A percentile compares a stretch with the other conserved stretches of the same genome.
These are phyloP conservation scores for Gaeumannomyces sp. DNA, from an alignment of 2,329 filamentous ascomycete species.

Conservation along the genomic window DNA sequence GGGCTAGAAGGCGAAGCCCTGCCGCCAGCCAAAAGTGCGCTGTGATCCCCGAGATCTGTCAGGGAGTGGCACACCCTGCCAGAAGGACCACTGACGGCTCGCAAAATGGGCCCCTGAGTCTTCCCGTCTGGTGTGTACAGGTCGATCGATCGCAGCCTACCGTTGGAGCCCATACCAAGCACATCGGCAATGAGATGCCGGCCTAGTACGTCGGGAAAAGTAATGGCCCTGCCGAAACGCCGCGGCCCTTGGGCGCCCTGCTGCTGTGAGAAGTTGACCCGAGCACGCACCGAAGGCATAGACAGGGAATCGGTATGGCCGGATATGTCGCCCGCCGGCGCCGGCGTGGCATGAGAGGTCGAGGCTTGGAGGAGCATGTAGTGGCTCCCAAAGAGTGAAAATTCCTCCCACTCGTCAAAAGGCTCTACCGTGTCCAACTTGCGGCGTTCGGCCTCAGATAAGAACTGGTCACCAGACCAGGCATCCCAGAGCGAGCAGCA, in stretches of 20 bases:
- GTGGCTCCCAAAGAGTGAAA: constrained; percentile 76
- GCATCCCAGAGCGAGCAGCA: constrained; percentile 73
- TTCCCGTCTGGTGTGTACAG: constrained; percentile 31
- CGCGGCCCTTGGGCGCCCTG: constrained; percentile 39
- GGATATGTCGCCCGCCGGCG: not conserved
- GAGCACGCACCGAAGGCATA: constrained; percentile 9
- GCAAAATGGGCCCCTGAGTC: constrained; percentile 2
- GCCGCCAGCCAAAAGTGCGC: constrained; percentile 67
- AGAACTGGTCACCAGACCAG: constrained; percentile 66
- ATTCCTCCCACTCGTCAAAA: constrained; percentile 97
- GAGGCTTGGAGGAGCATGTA: constrained; percentile 72
- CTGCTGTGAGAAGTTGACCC: constrained; percentile 19
- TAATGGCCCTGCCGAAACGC: constrained; percentile 54
- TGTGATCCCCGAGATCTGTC: constrained; percentile 53
- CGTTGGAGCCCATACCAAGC: constrained; percentile 38
- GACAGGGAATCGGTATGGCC: not conserved
- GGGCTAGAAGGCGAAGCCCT: constrained; percentile 67
- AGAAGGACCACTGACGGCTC: constrained; percentile 29
- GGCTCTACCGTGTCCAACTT: constrained; percentile 66
- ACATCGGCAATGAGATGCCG: constrained; percentile 37
- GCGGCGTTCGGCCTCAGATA: constrained; percentile 52
- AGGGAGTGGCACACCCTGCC: constrained; percentile 69
- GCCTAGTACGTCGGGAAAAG: constrained; percentile 31
- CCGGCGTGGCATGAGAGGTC: constrained; percentile 20
- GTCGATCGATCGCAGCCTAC: constrained; percentile 44